Evolutionary conservation across 306 rosid genomes (phyloP).

Genomic region (Carpinus fangiana): DNA sequence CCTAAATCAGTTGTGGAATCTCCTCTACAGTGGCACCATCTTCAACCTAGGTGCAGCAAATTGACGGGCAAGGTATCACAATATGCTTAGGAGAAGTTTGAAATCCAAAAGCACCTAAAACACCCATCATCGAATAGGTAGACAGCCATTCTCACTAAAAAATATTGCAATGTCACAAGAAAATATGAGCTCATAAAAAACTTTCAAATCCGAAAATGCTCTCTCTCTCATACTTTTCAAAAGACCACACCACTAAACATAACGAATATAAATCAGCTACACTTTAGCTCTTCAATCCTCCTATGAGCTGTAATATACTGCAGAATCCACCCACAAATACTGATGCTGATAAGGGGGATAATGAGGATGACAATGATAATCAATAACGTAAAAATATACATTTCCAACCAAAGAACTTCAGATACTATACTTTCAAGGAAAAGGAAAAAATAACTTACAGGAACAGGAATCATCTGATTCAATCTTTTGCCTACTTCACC

Average conservation of each 20-base stretch:
- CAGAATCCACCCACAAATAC: not conserved
- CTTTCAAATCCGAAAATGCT: not conserved
- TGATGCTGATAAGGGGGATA: not conserved
- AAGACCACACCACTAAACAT: not conserved
- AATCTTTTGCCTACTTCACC: constrained; percentile 92
- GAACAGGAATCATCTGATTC: constrained; percentile 80
- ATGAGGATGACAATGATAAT: not conserved
- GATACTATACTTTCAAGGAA: not conserved
- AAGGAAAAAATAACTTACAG: constrained; percentile 59
- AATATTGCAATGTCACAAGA: not conserved
- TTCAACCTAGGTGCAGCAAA: not conserved
- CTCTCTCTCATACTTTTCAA: not conserved
- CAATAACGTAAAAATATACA: not conserved
- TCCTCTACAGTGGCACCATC: not conserved
- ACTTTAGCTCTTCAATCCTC: not conserved
- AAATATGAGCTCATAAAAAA: not conserved
- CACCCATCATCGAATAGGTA: not conserved
- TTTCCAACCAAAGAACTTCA: not conserved
- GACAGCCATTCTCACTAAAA: not conserved
- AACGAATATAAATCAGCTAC: not conserved
- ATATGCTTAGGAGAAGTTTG: not conserved
- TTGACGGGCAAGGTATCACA: not conserved
- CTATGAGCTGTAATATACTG: not conserved
- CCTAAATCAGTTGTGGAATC: not conserved
- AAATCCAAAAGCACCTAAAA: not conserved